Evolutionary conservation across 2,329 filamentous ascomycete species (phyloP).

Genomic region (Curvularia spicifera): DNA sequence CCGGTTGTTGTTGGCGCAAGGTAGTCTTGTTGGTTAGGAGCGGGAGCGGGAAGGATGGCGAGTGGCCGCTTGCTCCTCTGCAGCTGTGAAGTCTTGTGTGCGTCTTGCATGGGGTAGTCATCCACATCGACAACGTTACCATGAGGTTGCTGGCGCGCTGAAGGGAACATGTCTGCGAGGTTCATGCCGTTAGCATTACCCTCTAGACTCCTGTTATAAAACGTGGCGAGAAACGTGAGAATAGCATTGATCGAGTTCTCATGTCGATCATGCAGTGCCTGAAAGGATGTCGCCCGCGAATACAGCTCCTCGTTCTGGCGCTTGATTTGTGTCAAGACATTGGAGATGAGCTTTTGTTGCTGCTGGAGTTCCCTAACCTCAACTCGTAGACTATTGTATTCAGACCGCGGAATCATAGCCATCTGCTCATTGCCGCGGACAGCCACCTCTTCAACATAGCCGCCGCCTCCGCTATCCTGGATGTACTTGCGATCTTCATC

Average conservation of each 20-base stretch:
- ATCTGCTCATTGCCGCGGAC: conserved; percentile 51
- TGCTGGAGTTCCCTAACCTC: conserved; percentile 83
- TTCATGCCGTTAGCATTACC: conserved; percentile 77
- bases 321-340: conserved; percentile 78
- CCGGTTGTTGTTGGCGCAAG: conserved; percentile 25
- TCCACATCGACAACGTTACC: conserved; percentile 68
- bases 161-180: conserved; percentile 82
- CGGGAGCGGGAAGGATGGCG: conserved; percentile 45
- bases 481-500: conserved; percentile 64
- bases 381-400: conserved; percentile 76
- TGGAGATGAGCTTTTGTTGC: conserved; percentile 85
- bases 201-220: conserved; percentile 92
- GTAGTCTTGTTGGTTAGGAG: conserved; percentile 37
- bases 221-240: conserved; percentile 92
- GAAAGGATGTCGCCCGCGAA: conserved; percentile 85
- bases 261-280: conserved; percentile 91
- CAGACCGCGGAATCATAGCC: conserved; percentile 68
- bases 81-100: conserved; percentile 43
- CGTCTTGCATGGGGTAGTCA: conserved; percentile 56
- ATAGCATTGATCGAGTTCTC: conserved; percentile 99
- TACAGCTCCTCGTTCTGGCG: conserved; percentile 88
- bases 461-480: conserved; percentile 53
- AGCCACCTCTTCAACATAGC: conserved; percentile 52
- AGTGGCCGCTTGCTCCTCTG: conserved; percentile 49
- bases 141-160: conserved; percentile 63